Conservation (phyloP, 192 early-diverging fungal genomes). For the Phlyctochytrium planicorne region DNA sequence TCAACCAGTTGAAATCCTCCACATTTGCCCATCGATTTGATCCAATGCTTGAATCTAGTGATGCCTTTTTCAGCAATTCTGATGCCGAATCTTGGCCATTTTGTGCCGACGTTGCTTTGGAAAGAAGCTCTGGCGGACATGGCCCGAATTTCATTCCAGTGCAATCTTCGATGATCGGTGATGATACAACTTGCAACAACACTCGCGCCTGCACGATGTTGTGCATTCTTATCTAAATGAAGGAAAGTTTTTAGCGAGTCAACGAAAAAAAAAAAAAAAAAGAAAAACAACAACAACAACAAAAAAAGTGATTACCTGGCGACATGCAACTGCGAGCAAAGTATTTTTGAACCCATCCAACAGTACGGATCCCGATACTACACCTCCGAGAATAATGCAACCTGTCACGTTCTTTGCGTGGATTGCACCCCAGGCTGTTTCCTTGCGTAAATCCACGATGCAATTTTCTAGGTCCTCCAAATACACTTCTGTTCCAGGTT, state of each 20-base stretch:
- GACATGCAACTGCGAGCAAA: slow-evolving; percentile 66
- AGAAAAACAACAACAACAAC: slow-evolving; percentile 4
- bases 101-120: too few relatives aligned
- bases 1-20: slow-evolving; percentile 93
- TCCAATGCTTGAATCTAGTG: slow-evolving; percentile 9
- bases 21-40: slow-evolving; percentile 61
- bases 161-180: slow-evolving; percentile 88
- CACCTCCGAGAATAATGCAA: slow-evolving; percentile 65
- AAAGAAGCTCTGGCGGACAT: slow-evolving; percentile 35
- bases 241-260: slow-evolving; percentile 9
- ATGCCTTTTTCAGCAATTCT: too few relatives aligned
- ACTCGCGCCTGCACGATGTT: slow-evolving; percentile 61
- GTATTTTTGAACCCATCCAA: slow-evolving; percentile 64
- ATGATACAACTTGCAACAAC: slow-evolving; percentile 68
- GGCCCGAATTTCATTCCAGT: slow-evolving; percentile 65
- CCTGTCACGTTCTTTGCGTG: slow-evolving; percentile 71
- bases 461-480: slow-evolving; percentile 58
- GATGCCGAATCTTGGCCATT: too few relatives aligned
- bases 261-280: slow-evolving; percentile 10
- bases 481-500: slow-evolving; percentile 49
- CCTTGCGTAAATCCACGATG: slow-evolving; percentile 62
- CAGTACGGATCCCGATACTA: slow-evolving; percentile 71
- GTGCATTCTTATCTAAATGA: slow-evolving; percentile 77
- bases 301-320: slow-evolving; percentile 59
- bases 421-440: slow-evolving; percentile 61